Base-by-base conservation (phyloP, 352 stramenopile genomes). In the Albugo candida region DNA sequence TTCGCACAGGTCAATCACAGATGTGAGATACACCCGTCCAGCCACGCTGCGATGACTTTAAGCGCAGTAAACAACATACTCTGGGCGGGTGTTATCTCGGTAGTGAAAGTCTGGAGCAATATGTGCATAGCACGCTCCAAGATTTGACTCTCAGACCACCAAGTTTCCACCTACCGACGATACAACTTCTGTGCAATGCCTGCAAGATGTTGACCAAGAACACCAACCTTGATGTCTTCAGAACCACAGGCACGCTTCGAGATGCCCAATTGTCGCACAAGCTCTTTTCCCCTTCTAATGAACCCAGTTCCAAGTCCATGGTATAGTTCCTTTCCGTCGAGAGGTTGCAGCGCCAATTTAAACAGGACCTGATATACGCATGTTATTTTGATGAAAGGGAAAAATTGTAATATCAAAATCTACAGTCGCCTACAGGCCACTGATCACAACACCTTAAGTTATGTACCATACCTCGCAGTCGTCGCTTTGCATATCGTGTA, bases 1-100 rank as follows among this genome's bases (percentile, higher is more conserved):
- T n/a, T 27, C n/a, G 49, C 42, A 19, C 43, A 39, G 0, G 40
- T 45, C 34, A 36, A 8, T 4, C 8, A 39, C 38, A 11, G 42
- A 39, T 17, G 46, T 19, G 24, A 55, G 18, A 19, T 55, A 55
- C 46, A 45, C 1, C 50, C 41, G 3, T 51, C 38, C 49, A 37
- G 49, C n/a, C 36, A 21, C 16, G 43, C 18, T 11, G 17, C 27
- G 2, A 19, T 12, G 21, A 35, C 49, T 16, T 48, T 49, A 2
- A 13, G 6, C 16, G 13, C 40, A 4, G 48, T 34, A 24, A 54
- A 54, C 5, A 54, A 3, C 41, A 14, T 49, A 2, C 24, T 18
- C 14, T 54, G 40, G 21, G 21, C 6, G 6, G 11, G 17, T 12
- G 49, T 49, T 14, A 49, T 39, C 8, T 34, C 14, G 41, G 40